Percentiles rank a stretch among this genome's conserved stretches.
phyloP scores from a whole-genome alignment of 2,329 filamentous ascomycete genomes.

The Phoma sp. region DNA sequence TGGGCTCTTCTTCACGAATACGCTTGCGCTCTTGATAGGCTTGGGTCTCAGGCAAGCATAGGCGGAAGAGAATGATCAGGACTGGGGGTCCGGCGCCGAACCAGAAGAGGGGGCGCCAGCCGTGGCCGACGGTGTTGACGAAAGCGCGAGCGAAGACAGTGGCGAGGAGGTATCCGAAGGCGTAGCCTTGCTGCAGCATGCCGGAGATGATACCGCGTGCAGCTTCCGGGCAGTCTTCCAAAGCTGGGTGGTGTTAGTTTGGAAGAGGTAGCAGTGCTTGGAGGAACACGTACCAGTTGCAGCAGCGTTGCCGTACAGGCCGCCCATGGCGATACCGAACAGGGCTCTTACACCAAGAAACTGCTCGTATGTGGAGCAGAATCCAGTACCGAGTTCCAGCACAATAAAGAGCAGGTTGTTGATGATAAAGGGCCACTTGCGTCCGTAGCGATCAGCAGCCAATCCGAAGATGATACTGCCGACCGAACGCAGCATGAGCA shows the following conservation, averaged over 20 bases:
- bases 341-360: slow-evolving; percentile 66
- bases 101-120: slow-evolving; percentile 88
- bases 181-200: slow-evolving; percentile 68
- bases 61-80: slow-evolving; percentile 78
- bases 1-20: slow-evolving; percentile 64
- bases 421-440: slow-evolving; percentile 64
- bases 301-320: slow-evolving; percentile 66
- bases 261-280: not conserved
- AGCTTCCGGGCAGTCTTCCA: slow-evolving; percentile 65
- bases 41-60: slow-evolving; percentile 79
- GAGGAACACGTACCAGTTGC: slow-evolving; percentile 53
- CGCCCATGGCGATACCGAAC: slow-evolving; percentile 70
- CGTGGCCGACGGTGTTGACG: slow-evolving; percentile 76
- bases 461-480: slow-evolving; percentile 64
- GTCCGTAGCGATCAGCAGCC: slow-evolving; percentile 59
- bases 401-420: slow-evolving; percentile 68
- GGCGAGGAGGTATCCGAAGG: slow-evolving; percentile 68
- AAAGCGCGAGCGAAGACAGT: slow-evolving; percentile 65
- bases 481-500: slow-evolving; percentile 65
- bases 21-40: slow-evolving; percentile 71
- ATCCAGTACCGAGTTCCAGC: slow-evolving; percentile 65
- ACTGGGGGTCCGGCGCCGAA: slow-evolving; percentile 83
- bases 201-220: slow-evolving; percentile 67
- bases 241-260: slow-evolving; percentile 43
- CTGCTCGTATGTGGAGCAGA: slow-evolving; percentile 62